A percentile compares a stretch with the other conserved stretches of the same genome.
phyloP scores from a whole-genome alignment of 768 basidiomycete genomes.

The Termitomyces sp. region DNA sequence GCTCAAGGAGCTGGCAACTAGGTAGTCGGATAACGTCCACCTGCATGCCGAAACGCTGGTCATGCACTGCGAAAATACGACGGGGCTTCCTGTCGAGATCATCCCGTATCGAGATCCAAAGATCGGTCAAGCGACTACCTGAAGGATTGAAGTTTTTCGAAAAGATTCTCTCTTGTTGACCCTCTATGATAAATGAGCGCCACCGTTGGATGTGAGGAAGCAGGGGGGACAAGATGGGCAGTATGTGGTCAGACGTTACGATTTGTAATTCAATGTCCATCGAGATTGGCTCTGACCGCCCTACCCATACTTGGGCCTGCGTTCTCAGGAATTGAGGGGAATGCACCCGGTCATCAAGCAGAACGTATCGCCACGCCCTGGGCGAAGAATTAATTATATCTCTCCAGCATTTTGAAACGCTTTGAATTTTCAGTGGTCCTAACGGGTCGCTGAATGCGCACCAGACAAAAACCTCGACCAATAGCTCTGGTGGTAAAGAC shows the following conservation, averaged over 20 bases:
- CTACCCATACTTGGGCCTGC: slow-evolving; percentile 50
- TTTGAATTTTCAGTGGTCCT: slow-evolving; percentile 41
- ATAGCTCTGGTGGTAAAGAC: slow-evolving; percentile 52
- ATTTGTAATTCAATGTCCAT: slow-evolving; percentile 51
- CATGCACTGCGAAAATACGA: slow-evolving; percentile 25
- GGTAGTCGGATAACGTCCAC: slow-evolving; percentile 48
- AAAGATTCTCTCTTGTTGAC: slow-evolving; percentile 25
- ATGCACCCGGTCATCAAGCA: slow-evolving; percentile 37
- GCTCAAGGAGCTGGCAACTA: slow-evolving; percentile 30
- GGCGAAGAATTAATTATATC: slow-evolving; percentile 49
- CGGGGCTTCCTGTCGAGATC: slow-evolving; percentile 23
- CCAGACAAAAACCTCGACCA: slow-evolving; percentile 54
- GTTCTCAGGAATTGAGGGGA: slow-evolving; percentile 31
- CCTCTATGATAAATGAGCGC: slow-evolving; percentile 42
- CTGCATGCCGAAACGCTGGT: slow-evolving; percentile 34
- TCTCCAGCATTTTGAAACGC: slow-evolving; percentile 58
- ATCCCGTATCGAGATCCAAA: slow-evolving; percentile 31
- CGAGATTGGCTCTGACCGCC: slow-evolving; percentile 44
- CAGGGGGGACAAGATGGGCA: slow-evolving; percentile 61
- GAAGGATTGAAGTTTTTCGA: slow-evolving; percentile 18
- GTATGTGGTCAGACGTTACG: slow-evolving; percentile 40
- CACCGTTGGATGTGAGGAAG: slow-evolving; percentile 53
- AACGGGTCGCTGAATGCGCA: slow-evolving; percentile 38
- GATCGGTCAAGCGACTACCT: slow-evolving; percentile 24
- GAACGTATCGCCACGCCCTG: slow-evolving; percentile 53